A percentile compares a stretch with the other conserved stretches of the same genome.
Conservation (phyloP, 345 rosid species). For the Physaria fendleri region DNA sequence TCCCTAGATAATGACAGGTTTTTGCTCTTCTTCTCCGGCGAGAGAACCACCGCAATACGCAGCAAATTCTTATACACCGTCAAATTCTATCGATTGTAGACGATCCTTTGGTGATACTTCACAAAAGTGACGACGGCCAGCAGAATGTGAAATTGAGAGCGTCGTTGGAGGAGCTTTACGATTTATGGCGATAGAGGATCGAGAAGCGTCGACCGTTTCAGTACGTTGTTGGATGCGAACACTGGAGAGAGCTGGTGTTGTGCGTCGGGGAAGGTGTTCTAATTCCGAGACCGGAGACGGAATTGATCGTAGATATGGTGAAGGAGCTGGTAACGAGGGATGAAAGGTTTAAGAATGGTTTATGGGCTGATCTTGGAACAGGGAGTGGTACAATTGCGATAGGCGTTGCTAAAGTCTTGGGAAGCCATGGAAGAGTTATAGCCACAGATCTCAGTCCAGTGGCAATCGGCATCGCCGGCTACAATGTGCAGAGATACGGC, state of each 20-base stretch:
- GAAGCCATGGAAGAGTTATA: constrained; percentile 44
- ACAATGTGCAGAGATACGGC: constrained; percentile 60
- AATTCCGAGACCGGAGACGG: constrained; percentile 95
- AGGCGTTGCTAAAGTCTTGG: constrained; percentile 50
- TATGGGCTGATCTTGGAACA: constrained; percentile 91
- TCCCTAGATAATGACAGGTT: too few relatives aligned
- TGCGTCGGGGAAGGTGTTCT: constrained; percentile 82
- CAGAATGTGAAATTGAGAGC: constrained; percentile 35
- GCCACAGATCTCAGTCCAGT: constrained; percentile 74
- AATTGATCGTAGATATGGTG: constrained; percentile 63
- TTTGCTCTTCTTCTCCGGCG: constrained; percentile 26
- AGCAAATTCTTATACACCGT: not conserved
- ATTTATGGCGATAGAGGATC: constrained; percentile 70
- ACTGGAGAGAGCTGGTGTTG: constrained; percentile 87
- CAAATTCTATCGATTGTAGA: constrained; percentile 27
- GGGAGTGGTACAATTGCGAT: constrained; percentile 88
- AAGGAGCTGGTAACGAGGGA: constrained; percentile 32
- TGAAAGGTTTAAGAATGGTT: constrained; percentile 34
- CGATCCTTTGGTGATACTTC: constrained; percentile 27
- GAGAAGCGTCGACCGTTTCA: constrained; percentile 83
- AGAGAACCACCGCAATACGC: constrained; percentile 7
- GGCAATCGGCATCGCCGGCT: constrained; percentile 50
- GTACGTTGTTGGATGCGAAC: constrained; percentile 88
- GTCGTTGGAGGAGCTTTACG: constrained; percentile 51
- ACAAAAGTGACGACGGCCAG: not conserved